These are phyloP conservation scores for Lasiodiplodia sp. DNA, from an alignment of 2,329 filamentous ascomycete genomes.

Conservation along the genomic window DNA sequence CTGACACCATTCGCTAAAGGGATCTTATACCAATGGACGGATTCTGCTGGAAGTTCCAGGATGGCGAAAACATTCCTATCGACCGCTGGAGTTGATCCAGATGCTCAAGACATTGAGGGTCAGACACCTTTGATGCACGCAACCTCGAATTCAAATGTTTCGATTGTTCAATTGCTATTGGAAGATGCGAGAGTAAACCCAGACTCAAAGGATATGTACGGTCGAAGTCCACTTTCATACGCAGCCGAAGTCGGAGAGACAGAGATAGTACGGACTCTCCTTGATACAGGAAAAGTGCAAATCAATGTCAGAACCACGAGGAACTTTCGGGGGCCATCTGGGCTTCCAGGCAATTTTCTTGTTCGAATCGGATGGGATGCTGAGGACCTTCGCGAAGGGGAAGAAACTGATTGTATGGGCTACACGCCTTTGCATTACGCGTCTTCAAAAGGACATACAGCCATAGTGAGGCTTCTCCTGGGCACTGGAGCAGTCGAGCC, in stretches of 20 bases:
- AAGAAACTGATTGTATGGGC: background rate
- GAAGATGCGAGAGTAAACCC: no score
- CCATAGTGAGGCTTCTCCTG: background rate
- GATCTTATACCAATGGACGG: no score
- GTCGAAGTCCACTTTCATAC: no score
- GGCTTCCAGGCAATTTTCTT: no score
- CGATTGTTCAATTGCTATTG: no score
- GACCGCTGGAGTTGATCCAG: background rate
- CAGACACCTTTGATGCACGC: background rate
- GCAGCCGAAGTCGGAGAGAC: background rate
- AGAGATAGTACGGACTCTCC: background rate
- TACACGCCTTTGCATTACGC: background rate
- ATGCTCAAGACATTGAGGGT: background rate
- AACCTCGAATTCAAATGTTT: no score
- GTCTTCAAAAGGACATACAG: background rate
- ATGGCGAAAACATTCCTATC: no score
- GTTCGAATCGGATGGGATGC: no score
- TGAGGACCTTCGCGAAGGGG: no score
- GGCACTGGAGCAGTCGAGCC: background rate
- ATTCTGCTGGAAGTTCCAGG: no score
- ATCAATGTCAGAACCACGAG: background rate
- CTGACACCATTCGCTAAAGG: no score
- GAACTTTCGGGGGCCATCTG: background rate
- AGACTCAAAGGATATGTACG: no score
- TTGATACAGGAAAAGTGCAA: background rate